These are phyloP conservation scores for Nitzschia putrida DNA, from an alignment of 108 stramenopile species.

Conservation along the genomic window DNA sequence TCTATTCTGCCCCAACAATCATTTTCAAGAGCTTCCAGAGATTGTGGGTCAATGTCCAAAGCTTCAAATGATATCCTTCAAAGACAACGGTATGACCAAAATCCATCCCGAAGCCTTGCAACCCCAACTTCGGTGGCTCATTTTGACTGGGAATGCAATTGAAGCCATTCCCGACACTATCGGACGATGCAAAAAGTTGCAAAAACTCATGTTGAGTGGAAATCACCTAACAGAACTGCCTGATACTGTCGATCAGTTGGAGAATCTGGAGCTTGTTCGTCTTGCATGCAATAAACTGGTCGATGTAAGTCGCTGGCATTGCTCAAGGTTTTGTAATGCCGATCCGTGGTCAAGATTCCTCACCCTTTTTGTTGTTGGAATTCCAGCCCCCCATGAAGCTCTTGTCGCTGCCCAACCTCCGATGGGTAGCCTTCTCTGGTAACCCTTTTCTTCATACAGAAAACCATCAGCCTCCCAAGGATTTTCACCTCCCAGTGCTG, in stretches of 20 bases:
- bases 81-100: constrained; percentile 40
- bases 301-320: constrained; percentile 3
- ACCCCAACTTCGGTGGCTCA: constrained; percentile 63
- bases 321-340: not conserved
- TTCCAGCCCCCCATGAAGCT: constrained; percentile 46
- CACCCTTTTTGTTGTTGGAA: not conserved
- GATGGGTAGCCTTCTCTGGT: constrained; percentile 55
- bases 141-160: constrained; percentile 64
- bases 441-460: constrained; percentile 52
- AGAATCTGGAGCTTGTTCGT: constrained; percentile 57
- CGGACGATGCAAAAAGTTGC: constrained; percentile 53
- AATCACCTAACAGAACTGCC: constrained; percentile 47
- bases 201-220: constrained; percentile 69
- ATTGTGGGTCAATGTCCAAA: constrained; percentile 53
- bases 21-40: constrained; percentile 54
- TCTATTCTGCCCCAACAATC: constrained; percentile 64
- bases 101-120: constrained; percentile 65
- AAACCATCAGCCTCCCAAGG: not conserved
- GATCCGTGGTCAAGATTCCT: not conserved
- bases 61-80: constrained; percentile 75
- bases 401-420: constrained; percentile 39
- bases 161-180: constrained; percentile 48
- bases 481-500: constrained; percentile 13
- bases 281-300: constrained; percentile 56
- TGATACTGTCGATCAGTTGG: constrained; percentile 30